Base-by-base conservation (phyloP, 192 early-diverging fungal species). In the Linnemannia schmuckeri region DNA sequence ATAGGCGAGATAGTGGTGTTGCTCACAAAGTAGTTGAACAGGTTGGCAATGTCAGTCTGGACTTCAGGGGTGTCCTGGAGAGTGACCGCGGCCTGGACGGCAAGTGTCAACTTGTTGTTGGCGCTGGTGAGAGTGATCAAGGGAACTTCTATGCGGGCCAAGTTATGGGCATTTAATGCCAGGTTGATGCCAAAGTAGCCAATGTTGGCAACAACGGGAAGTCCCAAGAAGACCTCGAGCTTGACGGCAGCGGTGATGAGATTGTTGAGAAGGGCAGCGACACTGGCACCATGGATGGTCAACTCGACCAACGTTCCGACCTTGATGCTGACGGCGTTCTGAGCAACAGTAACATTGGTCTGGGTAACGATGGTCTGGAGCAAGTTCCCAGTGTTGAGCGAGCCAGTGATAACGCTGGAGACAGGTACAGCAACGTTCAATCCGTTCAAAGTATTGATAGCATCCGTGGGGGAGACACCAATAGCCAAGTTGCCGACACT, bases 151-250 rank as follows among this genome's bases (percentile, higher is more conserved):
- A 79, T 54, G 27, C 33, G 77, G 24, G 77, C 77, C 6, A 79
- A 35, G 33, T 49, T 46, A 10, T 69, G 66, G 44, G 44, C 40
- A 38, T 79, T 70, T 33, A 79, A 49, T 24, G 77, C 77, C 8
- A 79, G 22, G 38, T 79, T 70, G 38, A 79, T 70, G 13, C 77
- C 77, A 72, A 79, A 79, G 38, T 79, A 79, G 4, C 77, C 77
- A 55, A 79, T 79, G 37, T 79, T 70, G 49, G 77, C 77, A 42
- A 55, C 77, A 35, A 79, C 46, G 12, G 77, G 77, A 8, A 79
- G 15, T 4, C 77, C 77, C 47, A 79, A 72, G 77, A 79, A 79
- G 38, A 79, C 77, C 52, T 79, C 77, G 4, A 79, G 38, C 37
- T 72, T 79, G 77, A 79, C 40, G 6, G 44, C 46, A 15, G 77